Evolutionary conservation across 1,139 yeast genomes (phyloP), one percentile per base, ranked within the genome.

Genomic region (Meyerozyma sp.): DNA sequence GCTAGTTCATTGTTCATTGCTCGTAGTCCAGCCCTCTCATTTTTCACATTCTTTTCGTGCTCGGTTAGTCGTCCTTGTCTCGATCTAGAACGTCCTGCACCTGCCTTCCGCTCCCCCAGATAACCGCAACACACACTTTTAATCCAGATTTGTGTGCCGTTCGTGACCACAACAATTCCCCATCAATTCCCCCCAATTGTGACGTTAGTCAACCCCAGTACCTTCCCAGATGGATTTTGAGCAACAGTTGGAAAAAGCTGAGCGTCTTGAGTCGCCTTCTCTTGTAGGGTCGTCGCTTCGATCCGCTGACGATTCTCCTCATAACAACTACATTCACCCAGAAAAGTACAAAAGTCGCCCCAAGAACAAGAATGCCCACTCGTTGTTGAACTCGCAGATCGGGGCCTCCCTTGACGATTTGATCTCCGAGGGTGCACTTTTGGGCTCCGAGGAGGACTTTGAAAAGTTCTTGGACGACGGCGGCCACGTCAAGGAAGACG

Each of bases 361-460:
- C 35, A 42, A 41, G 16, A 46, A 45, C 40, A 52, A 39, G 42
- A 44, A 32, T 39, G 43, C 32, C 45, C 49, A 44, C 32, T 51
- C 52, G 29, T 37, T 53, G 26, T 50, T 54, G 50, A 59, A 54
- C 46, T 47, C 53, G 26, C 54, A 64, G 25, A 57, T 72, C 28
- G 59, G 74, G 39, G 75, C 79, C 26, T 70, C 80, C 0, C 70
- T 80, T 50, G 82, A 75, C 48, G 83, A 81, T 39, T 68, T 80
- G 54, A 75, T 72, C 46, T 74, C 63, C 39, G 85, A 80, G 53
- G 86, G 87, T 20, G 85, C 84, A 0, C 63, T 81, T 43, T 55
- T 79, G 50, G 78, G 79, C 8, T 78, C 79, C 20, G 84, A 79
- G 45, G 81, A 73, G 49, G 76, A 72, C 50, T 73, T 81, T 51